Evolutionary conservation across 768 basidiomycete genomes (phyloP).

Genomic region (Coprinellus micaceus): DNA sequence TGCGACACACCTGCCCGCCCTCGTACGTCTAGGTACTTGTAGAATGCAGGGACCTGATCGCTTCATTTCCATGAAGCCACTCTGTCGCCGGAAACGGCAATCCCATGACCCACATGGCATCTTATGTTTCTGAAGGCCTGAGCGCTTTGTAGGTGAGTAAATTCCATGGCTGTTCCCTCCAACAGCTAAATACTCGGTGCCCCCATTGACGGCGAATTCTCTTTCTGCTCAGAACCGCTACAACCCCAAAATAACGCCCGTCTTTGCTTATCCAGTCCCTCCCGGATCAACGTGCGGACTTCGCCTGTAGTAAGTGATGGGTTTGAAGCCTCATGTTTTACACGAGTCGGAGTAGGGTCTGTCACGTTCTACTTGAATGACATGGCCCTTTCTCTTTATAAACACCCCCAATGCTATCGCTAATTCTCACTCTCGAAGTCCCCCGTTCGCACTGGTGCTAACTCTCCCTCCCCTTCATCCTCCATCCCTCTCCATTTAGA

Average conservation of each 20-base stretch:
- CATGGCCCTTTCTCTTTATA: slow-evolving; percentile 14
- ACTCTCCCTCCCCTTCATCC: slow-evolving; percentile 22
- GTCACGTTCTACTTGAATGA: slow-evolving; percentile 33
- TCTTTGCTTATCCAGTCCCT: slow-evolving; percentile 11
- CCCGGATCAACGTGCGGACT: slow-evolving; percentile 39
- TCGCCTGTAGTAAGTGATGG: slow-evolving; percentile 41
- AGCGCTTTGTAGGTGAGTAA: slow-evolving; percentile 6
- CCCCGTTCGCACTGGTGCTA: slow-evolving; percentile 45
- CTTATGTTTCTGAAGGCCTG: slow-evolving; percentile 13
- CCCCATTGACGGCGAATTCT: slow-evolving; percentile 4
- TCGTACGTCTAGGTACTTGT: slow-evolving; percentile 23
- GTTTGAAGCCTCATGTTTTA: slow-evolving; percentile 71
- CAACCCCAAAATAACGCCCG: slow-evolving; percentile 7
- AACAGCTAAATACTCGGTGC: slow-evolving; percentile 22
- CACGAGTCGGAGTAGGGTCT: slow-evolving; percentile 54
- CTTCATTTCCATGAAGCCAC: slow-evolving; percentile 8
- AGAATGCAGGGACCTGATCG: slow-evolving; percentile 26
- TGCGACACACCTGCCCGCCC: slow-evolving; percentile 17
- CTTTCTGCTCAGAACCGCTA: slow-evolving; percentile 14
- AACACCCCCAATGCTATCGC: slow-evolving; percentile 14
- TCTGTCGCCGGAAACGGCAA: slow-evolving; percentile 1
- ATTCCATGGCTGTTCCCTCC: slow-evolving; percentile 12
- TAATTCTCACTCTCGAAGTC: slow-evolving; percentile 37
- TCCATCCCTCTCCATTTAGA: slow-evolving; percentile 18
- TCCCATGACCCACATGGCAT: slow-evolving; percentile 2